These are phyloP conservation scores for Mortierella sp. DNA, from an alignment of 371 early-diverging fungal species.

Conservation along the genomic window DNA sequence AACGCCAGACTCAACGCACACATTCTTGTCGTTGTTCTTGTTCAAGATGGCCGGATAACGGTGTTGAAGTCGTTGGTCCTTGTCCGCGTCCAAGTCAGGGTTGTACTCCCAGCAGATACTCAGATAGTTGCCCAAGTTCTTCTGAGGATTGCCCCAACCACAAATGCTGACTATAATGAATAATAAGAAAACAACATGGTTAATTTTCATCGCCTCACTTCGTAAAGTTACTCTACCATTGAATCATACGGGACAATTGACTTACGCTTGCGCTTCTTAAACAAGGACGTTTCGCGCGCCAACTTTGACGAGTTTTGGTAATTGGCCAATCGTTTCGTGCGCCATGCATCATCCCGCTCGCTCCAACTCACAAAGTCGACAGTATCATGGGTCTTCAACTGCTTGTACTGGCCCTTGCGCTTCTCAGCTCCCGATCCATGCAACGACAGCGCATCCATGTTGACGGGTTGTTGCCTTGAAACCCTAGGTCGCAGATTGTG, in stretches of 20 bases:
- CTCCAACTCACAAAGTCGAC: slow-evolving; percentile 56
- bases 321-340: slow-evolving; percentile 41
- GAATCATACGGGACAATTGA: neutral
- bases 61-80: slow-evolving; percentile 35
- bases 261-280: slow-evolving; percentile 57
- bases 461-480: neutral
- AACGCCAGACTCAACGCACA: slow-evolving; percentile 38
- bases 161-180: slow-evolving; percentile 41
- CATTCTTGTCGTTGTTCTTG: slow-evolving; percentile 30
- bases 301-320: slow-evolving; percentile 43
- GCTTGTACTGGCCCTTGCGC: slow-evolving; percentile 46
- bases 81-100: slow-evolving; percentile 48
- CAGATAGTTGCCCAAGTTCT: slow-evolving; percentile 52
- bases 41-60: slow-evolving; percentile 27
- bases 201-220: neutral
- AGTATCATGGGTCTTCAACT: slow-evolving; percentile 28
- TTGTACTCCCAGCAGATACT: slow-evolving; percentile 54
- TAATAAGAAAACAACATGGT: neutral
- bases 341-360: slow-evolving; percentile 55
- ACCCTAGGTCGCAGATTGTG: slow-evolving; percentile 41
- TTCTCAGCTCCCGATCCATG: slow-evolving; percentile 12
- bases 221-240: neutral
- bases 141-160: slow-evolving; percentile 52
- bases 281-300: slow-evolving; percentile 49
- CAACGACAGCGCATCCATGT: neutral